Conservation (phyloP, 2,329 filamentous ascomycete genomes). For the Myriosclerotinia curreyana region DNA sequence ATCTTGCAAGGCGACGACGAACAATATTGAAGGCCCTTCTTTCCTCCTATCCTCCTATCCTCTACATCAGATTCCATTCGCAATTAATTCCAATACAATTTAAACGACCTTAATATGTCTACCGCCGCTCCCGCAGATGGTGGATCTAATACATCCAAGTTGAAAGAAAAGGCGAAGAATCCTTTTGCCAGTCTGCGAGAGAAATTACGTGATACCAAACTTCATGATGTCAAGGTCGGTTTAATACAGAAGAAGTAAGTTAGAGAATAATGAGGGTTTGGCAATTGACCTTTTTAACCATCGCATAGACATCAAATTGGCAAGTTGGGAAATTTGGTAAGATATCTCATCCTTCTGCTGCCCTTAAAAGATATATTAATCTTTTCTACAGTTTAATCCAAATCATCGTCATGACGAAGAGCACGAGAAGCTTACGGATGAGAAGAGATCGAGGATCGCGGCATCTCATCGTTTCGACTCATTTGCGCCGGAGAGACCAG, state of each 20-base stretch:
- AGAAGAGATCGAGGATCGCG: slow-evolving; percentile 69
- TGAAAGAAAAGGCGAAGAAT: slow-evolving; percentile 49
- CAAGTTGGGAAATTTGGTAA: slow-evolving; percentile 60
- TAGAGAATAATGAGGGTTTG: not conserved
- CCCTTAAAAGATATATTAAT: slow-evolving; percentile 2
- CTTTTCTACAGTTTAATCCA: slow-evolving; percentile 59
- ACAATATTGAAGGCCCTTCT: not conserved
- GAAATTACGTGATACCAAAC: slow-evolving; percentile 52
- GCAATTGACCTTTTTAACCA: slow-evolving; percentile 11
- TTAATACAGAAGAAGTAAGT: slow-evolving; percentile 58
- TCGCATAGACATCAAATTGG: slow-evolving; percentile 54
- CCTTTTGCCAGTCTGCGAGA: slow-evolving; percentile 48
- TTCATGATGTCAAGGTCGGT: slow-evolving; percentile 56
- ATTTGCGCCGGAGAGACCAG: slow-evolving; percentile 82
- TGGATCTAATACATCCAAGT: slow-evolving; percentile 31
- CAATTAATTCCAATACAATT: not conserved
- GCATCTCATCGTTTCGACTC: slow-evolving; percentile 82
- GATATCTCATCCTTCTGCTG: slow-evolving; percentile 26
- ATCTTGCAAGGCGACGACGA: too few relatives aligned
- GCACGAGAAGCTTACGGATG: slow-evolving; percentile 80
- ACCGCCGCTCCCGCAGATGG: slow-evolving; percentile 33
- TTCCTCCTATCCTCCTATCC: not conserved
- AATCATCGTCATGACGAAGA: slow-evolving; percentile 93
- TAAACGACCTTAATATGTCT: slow-evolving; percentile 28
- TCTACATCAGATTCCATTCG: not conserved